Evolutionary conservation across 768 basidiomycete genomes (phyloP), one percentile per base, ranked within the genome.

Genomic region (Agrocybe pediades): DNA sequence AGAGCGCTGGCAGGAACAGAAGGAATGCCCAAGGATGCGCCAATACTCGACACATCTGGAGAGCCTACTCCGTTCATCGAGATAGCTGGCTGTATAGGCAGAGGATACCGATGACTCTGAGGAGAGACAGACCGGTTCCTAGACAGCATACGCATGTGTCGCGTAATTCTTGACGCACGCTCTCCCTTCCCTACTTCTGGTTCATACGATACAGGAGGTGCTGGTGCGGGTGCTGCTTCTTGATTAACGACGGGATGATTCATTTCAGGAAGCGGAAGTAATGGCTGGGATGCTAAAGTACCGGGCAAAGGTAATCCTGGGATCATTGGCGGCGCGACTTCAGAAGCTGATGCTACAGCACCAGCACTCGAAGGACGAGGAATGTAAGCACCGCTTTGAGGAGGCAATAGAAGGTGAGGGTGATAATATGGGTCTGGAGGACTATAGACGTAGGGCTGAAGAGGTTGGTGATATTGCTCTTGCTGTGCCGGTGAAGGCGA

Each of bases 101-200:
- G 40, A 29, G 79, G 77, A 62, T 79, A 81, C 21, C 80, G 74
- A 59, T 83, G 85, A 9, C 85, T 79, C 44, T 69, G 76, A 6
- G 79, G 88, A 21, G 88, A 90, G 20, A 82, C 81, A 0, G 86
- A 84, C 21, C 81, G 81, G 55, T 81, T 70, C 13, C 86, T 75
- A 21, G 82, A 83, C 13, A 80, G 77, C 40, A 77, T 65, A 45
- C 80, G 79, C 9, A 89, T 69, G 56, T 87, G 85, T 42, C 79
- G 80, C 21, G 86, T 69, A 40, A 86, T 76, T 11, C 85, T 77
- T 3, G 79, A 76, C 17, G 86, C 81, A 16, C 78, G 78, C 52
- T 80, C 77, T 36, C 85, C 87, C 62, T 85, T 85, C 29, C 83
- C 83, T 60, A 82, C 81, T 68, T 83, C 77, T 3, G 75, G 70